Conservation (phyloP, 1,139 yeast genomes). For the Hansenula lynferdii region DNA sequence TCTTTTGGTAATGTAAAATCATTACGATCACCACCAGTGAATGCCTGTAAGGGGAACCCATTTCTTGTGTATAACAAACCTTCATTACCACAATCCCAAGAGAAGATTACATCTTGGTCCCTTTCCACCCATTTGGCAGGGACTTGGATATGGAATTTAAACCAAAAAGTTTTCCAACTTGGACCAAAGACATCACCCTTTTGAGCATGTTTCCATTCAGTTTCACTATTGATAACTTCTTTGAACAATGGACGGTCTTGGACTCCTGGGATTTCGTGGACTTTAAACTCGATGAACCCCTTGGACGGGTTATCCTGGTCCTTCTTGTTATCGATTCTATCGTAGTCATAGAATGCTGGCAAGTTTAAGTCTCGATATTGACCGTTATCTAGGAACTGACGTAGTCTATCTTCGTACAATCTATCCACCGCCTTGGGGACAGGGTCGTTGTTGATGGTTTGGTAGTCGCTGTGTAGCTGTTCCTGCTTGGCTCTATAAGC, state of each 20-base stretch:
- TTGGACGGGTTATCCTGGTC: slow-evolving; percentile 21
- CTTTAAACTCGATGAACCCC: slow-evolving; percentile 31
- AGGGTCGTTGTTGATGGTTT: slow-evolving; percentile 52
- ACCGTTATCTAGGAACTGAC: slow-evolving; percentile 70
- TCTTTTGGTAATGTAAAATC: slow-evolving; percentile 62
- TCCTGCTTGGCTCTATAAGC: background rate
- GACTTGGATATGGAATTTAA: slow-evolving; percentile 56
- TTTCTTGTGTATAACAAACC: slow-evolving; percentile 67
- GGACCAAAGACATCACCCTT: slow-evolving; percentile 88
- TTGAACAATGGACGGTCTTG: slow-evolving; percentile 66
- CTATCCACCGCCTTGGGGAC: slow-evolving; percentile 79
- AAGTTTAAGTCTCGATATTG: slow-evolving; percentile 65
- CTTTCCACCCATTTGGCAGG: slow-evolving; percentile 55
- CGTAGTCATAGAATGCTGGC: slow-evolving; percentile 75
- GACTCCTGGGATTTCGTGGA: slow-evolving; percentile 26
- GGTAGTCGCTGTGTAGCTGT: slow-evolving; percentile 8
- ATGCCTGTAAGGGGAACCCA: slow-evolving; percentile 75
- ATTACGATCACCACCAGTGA: slow-evolving; percentile 82
- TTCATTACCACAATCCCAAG: slow-evolving; percentile 87
- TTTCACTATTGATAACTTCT: slow-evolving; percentile 49
- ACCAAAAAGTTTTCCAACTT: slow-evolving; percentile 97
- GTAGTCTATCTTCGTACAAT: slow-evolving; percentile 70
- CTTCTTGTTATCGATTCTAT: slow-evolving; percentile 38
- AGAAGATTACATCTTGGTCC: slow-evolving; percentile 56
- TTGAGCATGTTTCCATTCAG: slow-evolving; percentile 42